Evolutionary conservation across 2,329 filamentous ascomycete genomes (phyloP).

Genomic region (Fusarium transvaalense): DNA sequence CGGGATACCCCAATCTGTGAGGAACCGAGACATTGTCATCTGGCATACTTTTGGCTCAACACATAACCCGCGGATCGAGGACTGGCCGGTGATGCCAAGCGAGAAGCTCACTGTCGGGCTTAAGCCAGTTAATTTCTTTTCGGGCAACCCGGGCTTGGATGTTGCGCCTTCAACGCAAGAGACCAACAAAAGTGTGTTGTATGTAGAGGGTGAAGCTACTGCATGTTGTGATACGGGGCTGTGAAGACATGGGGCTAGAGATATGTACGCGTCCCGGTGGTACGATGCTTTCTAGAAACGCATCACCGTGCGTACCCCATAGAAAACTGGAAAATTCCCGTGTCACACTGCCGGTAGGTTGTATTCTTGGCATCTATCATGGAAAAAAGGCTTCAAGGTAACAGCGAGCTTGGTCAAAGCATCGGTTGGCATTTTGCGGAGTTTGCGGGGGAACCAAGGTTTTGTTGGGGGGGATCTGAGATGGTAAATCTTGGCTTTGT

Average conservation of each 20-base stretch:
- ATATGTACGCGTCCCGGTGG: background rate
- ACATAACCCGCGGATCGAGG: conserved; percentile 73
- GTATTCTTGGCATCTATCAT: background rate
- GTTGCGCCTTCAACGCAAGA: conserved; percentile 58
- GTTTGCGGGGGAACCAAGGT: background rate
- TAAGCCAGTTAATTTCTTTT: conserved; percentile 68
- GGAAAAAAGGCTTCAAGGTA: background rate
- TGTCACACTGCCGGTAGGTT: background rate
- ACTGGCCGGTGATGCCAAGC: conserved; percentile 77
- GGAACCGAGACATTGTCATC: conserved; percentile 66
- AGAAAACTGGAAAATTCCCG: background rate
- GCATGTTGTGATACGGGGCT: background rate
- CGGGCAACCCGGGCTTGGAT: conserved; percentile 63
- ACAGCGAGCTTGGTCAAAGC: background rate
- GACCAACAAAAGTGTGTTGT: conserved; percentile 52
- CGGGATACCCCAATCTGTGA: conserved; percentile 53
- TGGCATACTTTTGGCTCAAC: conserved; percentile 72
- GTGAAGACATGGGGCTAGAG: background rate
- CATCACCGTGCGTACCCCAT: background rate
- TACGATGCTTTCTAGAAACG: background rate
- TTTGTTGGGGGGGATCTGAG: background rate
- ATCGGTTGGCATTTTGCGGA: background rate
- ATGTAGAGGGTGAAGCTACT: background rate
- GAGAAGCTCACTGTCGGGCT: conserved; percentile 66
- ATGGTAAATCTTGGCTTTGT: background rate